Base-by-base conservation (phyloP, 2,329 filamentous ascomycete species). In the Fusarium pseudonygamai region DNA sequence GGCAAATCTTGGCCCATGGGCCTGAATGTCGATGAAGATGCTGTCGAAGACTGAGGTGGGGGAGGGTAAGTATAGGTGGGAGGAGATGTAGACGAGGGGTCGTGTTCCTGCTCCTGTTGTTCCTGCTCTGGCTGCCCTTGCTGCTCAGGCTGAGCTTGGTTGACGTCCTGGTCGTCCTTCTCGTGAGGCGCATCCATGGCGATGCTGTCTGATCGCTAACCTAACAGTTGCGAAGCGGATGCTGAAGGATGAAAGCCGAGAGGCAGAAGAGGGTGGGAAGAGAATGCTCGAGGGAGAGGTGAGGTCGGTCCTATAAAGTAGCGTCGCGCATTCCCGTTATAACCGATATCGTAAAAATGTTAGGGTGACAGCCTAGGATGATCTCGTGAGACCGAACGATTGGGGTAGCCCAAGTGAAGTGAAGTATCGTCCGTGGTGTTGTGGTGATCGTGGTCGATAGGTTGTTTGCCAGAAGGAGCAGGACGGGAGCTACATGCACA, bases 141-240 rank as follows among this genome's bases (percentile, higher is more conserved):
- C 34, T 52, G 18, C 34, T 55, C 58, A 11, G 57, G 45, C 26
- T 59, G 58, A 55, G 46, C 30, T 30, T 71, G 67, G 40, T 55
- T 64, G 39, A 52, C 63, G 36, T 40, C 56, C 45, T 67, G 60
- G 22, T 59, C 56, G 40, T 67, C 74, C 46, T 39, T 68, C 32
- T 73, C 71, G 24, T 64, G 75, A 20, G 71, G 47, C 57, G 64
- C 55, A 64, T 77, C 76, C 78, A 79, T 79, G 49, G 37, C 59
- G 69, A 69, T 50, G 32, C 62, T 69, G 56, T 37, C 52, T 68
- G 56, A 40, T 69, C 50, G 58, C 69, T 42, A 69, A 76, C 67
- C 68, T 70, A 67, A 69, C 59, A 71, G 72, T 67, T 64, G 59
- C 59, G 65, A 69, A 39, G 45, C 42, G 58, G 56, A 34, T 39